Base-by-base conservation (phyloP, 169 alveolate species). In the Sarcocystis neurona region DNA sequence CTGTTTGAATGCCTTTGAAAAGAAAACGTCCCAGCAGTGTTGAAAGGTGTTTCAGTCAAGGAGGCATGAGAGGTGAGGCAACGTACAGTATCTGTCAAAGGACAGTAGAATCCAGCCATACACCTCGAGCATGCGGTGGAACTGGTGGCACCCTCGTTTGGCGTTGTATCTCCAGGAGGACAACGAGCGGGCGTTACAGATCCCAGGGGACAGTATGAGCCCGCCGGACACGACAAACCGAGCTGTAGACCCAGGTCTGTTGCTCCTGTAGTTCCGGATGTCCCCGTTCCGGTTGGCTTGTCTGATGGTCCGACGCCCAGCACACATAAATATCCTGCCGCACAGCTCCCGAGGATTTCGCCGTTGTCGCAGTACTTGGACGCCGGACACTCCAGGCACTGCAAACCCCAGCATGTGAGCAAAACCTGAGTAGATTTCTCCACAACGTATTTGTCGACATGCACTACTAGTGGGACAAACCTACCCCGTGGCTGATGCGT, bases 151-250 rank as follows among this genome's bases (percentile, higher is more conserved):
- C 56, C 58, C 56, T 48, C 23, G 34, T n/a, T 10, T 32, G 58
- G 18, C 58, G 82, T 72, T n/a, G 53, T 43, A 39, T 30, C 10
- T 27, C 82, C 82, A n/a, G 82, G 74, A 39, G 80, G 91, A 74
- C 91, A 87, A 32, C 87, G 87, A 4, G 82, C 58, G 18, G 91
- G 91, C 44, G 30, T 75, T 3, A 60, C 41, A 1, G 82, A 72
- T 18, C 94, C 95, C 50, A 84, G 92, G 41, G 86, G 94, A 63
- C 96, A 94, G 85, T 93, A 94, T 58, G 75, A 77, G n/a, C 96
- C 95, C 37, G 89, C 89, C 37, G 96, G 95, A 75, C 96, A 94
- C 0, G 91, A 82, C 10, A 75, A 87, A n/a, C 91, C 91, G 47
- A 87, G 68, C 60, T 87, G 91, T 3, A 87, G 58, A 18, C 43